Percentiles rank a stretch among this genome's conserved stretches.
Conservation (phyloP, 257 asterid species). For the Primulina huaijiensis region DNA sequence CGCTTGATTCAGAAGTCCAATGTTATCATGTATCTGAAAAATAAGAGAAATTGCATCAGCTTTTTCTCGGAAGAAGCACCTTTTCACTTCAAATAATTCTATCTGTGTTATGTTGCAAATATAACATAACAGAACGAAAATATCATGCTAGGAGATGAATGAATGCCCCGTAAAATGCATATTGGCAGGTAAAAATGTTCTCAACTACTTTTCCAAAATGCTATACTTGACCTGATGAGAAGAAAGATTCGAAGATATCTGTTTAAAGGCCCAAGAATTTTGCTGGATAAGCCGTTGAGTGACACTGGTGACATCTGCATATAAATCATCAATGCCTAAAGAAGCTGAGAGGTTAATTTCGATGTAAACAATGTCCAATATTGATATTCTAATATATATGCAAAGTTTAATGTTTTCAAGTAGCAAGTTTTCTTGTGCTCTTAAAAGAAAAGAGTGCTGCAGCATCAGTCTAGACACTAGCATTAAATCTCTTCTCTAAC, state of each 20-base stretch:
- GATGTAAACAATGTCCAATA: background rate
- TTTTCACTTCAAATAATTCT: background rate
- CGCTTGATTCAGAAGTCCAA: conserved; percentile 65
- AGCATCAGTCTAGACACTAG: no score
- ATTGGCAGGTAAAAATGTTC: background rate
- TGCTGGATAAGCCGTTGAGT: conserved; percentile 67
- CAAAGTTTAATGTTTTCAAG: background rate
- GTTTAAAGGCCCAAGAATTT: conserved; percentile 63
- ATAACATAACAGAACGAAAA: background rate
- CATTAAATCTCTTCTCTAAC: background rate
- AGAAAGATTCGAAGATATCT: conserved; percentile 64
- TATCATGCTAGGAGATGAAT: background rate
- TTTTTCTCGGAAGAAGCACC: background rate
- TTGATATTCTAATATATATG: conserved; percentile 3
- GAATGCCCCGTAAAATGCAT: background rate
- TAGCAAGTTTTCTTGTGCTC: background rate
- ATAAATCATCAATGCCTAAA: conserved; percentile 5
- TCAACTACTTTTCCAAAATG: background rate
- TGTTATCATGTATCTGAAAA: conserved; percentile 68
- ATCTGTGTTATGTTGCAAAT: background rate
- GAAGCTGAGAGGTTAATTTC: background rate
- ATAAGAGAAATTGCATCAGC: conserved; percentile 20
- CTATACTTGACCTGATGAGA: conserved; percentile 49
- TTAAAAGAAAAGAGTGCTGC: background rate
- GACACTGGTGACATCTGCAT: conserved; percentile 43